Evolutionary conservation across 108 stramenopile genomes (phyloP).

Genomic region (Skeletonema tropicum): DNA sequence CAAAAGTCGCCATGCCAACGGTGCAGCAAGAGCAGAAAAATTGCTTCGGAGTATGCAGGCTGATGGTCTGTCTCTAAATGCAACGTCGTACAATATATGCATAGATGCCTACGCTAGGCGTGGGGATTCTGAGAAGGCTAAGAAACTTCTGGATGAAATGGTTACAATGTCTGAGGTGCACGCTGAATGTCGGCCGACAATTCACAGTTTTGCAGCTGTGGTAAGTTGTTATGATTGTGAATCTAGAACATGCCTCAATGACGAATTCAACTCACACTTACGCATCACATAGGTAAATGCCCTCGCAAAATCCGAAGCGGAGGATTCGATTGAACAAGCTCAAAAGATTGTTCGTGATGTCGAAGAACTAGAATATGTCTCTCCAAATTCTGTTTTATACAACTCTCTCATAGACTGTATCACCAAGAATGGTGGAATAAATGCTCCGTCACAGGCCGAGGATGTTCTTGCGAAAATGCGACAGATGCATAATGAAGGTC

Average conservation of each 20-base stretch:
- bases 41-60: slow-evolving; percentile 49
- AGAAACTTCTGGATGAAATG: slow-evolving; percentile 41
- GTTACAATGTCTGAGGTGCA: slow-evolving; percentile 24
- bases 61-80: slow-evolving; percentile 15
- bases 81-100: slow-evolving; percentile 45
- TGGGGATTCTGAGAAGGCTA: slow-evolving; percentile 24
- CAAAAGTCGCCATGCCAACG: slow-evolving; percentile 27
- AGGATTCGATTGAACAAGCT: slow-evolving; percentile 43
- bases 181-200: slow-evolving; percentile 27
- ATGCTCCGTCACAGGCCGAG: slow-evolving; percentile 19
- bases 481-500: slow-evolving; percentile 20
- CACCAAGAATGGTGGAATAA: slow-evolving; percentile 18
- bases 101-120: slow-evolving; percentile 50
- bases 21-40: slow-evolving; percentile 52
- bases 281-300: slow-evolving; percentile 47
- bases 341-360: slow-evolving; percentile 34
- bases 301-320: slow-evolving; percentile 52
- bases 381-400: slow-evolving; percentile 45
- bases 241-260: background rate
- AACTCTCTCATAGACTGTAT: slow-evolving; percentile 41
- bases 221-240: slow-evolving; percentile 14
- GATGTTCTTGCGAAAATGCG: slow-evolving; percentile 35
- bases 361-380: slow-evolving; percentile 40
- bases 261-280: background rate
- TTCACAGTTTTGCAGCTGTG: slow-evolving; percentile 48